phyloP scores from a whole-genome alignment of 2,329 filamentous ascomycete species.

The Teratosphaeria epicoccoides region DNA sequence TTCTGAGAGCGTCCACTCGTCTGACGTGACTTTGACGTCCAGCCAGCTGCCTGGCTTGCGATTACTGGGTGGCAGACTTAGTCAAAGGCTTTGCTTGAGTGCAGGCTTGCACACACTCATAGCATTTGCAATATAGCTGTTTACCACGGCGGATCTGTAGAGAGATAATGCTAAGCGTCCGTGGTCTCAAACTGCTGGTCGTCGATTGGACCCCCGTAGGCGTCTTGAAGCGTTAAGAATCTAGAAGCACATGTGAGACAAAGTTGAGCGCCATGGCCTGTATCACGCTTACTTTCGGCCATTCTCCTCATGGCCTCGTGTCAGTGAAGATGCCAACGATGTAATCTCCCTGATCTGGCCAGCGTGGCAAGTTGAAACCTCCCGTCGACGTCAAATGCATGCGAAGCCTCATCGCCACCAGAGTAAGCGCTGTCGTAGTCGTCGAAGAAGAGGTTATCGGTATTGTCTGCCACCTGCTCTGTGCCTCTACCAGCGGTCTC shows the following conservation, averaged over 20 bases:
- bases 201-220: constrained; percentile 11
- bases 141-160: constrained; percentile 10
- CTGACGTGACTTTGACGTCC: constrained; percentile 1
- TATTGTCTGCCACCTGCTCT: neutral
- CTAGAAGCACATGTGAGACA: neutral
- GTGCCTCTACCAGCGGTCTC: too few species aligned
- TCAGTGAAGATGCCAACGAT: constrained; percentile 7
- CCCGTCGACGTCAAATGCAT: neutral
- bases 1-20: neutral
- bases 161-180: constrained; percentile 8
- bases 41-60: constrained; percentile 1
- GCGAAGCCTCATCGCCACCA: constrained; percentile 8
- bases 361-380: neutral
- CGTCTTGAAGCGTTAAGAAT: constrained; percentile 8
- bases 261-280: neutral
- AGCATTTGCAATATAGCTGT: constrained; percentile 6
- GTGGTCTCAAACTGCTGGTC: constrained; percentile 13
- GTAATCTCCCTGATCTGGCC: constrained; percentile 5
- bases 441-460: neutral
- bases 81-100: neutral
- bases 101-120: constrained; percentile 2
- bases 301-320: constrained; percentile 11
- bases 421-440: constrained; percentile 7
- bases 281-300: constrained; percentile 7
- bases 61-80: constrained; percentile 1